Evolutionary conservation across 768 basidiomycete species (phyloP), one percentile per base, ranked within the genome.

Genomic region (Trametes coccinea): DNA sequence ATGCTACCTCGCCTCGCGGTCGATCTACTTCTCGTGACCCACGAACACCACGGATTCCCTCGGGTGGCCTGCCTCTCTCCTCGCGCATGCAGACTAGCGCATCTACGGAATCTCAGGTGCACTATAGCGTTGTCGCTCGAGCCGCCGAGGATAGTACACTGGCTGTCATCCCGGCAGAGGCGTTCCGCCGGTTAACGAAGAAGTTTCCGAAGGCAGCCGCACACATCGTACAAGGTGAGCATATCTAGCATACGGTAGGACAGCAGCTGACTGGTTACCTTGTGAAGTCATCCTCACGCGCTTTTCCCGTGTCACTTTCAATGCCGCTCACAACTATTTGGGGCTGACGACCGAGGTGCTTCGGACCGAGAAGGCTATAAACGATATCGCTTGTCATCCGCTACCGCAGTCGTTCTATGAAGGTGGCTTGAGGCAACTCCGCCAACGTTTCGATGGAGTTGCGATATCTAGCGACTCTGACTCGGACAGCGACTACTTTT

Each of bases 131-230:
- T 4, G 86, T 98, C 22, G 95, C 95, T n/a, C 82, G 96, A 40
- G 97, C 97, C 6, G 89, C 89, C 4, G 90, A 92, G 56, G 97
- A 99, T 69, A 92, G 92, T 4, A 98, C 97, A 2, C 78, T 99
- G 17, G 97, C 96, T n/a, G 96, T 99, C 9, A 98, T 99, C 57
- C 97, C 97, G 29, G 96, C 97, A 2, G 95, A 98, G 73, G 97
- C 96, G 4, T 99, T 99, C 76, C 82, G 90, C 57, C 82, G 95
- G 52, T 78, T 99, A 43, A 98, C 96, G 2, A 93, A 95, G 76
- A 95, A 96, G 72, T 97, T 90, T 68, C 97, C 97, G 0, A 98
- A 98, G 69, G 95, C 97, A 3, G 92, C 95, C 40, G 95, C 95
- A 4, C 94, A 95, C 68, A 95, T 98, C 60, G 93, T 97, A 0